phyloP scores from a whole-genome alignment of 1,284 basidiomycete species.

The Ganoderma sinense region DNA sequence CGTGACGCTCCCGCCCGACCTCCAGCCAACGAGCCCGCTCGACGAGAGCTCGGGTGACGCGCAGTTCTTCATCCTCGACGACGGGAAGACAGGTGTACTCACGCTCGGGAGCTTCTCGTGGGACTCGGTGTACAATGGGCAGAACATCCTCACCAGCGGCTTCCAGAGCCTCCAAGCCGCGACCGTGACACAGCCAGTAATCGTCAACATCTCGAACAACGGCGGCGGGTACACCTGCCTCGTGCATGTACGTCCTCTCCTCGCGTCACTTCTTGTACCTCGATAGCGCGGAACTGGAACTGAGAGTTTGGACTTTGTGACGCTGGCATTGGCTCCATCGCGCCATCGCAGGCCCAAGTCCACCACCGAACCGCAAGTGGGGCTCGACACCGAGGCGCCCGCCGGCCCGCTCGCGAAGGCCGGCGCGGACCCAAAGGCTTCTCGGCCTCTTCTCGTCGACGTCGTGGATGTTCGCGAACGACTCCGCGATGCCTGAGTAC shows the following conservation, averaged over 20 bases:
- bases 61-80: conserved; percentile 62
- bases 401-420: conserved; percentile 56
- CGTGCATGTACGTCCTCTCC: conserved; percentile 55
- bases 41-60: conserved; percentile 56
- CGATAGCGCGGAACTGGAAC: neutral
- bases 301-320: too few species aligned
- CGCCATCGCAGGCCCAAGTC: conserved; percentile 64
- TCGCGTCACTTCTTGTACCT: neutral
- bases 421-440: conserved; percentile 40
- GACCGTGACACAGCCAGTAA: conserved; percentile 59
- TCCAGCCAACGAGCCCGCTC: conserved; percentile 50
- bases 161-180: conserved; percentile 54
- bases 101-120: conserved; percentile 61
- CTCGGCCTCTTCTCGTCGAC: conserved; percentile 56
- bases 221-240: conserved; percentile 70
- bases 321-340: conserved; percentile 71
- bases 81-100: conserved; percentile 63
- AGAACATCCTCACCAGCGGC: conserved; percentile 55
- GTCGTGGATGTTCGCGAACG: conserved; percentile 59
- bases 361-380: conserved; percentile 63
- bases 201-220: conserved; percentile 69
- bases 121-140: conserved; percentile 48
- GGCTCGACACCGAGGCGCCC: conserved; percentile 59
- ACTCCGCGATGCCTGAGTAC: conserved; percentile 49
- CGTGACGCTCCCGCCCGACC: conserved; percentile 55